Evolutionary conservation across 2,329 filamentous ascomycete genomes (phyloP), one percentile per base, ranked within the genome.

Genomic region (Paecilomyces dactylethromorphus): DNA sequence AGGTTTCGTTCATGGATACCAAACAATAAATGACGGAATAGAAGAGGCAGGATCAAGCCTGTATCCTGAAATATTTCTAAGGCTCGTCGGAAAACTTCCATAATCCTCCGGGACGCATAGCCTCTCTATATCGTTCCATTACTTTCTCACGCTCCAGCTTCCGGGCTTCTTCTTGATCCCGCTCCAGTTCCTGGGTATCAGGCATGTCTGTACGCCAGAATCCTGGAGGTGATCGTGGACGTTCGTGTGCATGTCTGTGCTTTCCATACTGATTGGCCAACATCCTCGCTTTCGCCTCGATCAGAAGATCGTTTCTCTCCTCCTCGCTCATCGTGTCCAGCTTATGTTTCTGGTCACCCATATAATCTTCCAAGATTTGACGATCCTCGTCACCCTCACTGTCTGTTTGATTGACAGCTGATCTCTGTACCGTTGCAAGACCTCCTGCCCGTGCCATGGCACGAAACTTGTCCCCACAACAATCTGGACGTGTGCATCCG

Each of bases 201-300:
- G 93, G 92, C 71, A 99, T 96, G 65, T 96, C 93, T 1, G 88
- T 83, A 57, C 90, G 82, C 94, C 94, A 99, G 71, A 91, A 97
- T 0, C 92, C 92, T 1, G 91, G 91, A 12, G 94, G 92, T 10
- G 89, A 91, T 52, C 78, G 80, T 62, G 84, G 82, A 55, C 91
- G 83, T 60, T 87, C 84, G 72, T 88, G 92, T 29, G 86, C 82
- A 65, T 93, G 84, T 58, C 89, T 83, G 74, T 97, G 92, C 69
- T 82, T 91, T 5, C 92, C 92, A 71, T 85, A 86, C 61, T 84
- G 82, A 68, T 92, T 87, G 1, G 92, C 89, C 62, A 95, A 78
- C 54, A 87, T 80, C 68, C 85, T 84, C 0, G 86, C 87, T 68
- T 87, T 88, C 12, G 92, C 92, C 68, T 92, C 84, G n/a, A 91